Conservation (phyloP, 768 basidiomycete genomes). For the Boletus subcaerulescens region DNA sequence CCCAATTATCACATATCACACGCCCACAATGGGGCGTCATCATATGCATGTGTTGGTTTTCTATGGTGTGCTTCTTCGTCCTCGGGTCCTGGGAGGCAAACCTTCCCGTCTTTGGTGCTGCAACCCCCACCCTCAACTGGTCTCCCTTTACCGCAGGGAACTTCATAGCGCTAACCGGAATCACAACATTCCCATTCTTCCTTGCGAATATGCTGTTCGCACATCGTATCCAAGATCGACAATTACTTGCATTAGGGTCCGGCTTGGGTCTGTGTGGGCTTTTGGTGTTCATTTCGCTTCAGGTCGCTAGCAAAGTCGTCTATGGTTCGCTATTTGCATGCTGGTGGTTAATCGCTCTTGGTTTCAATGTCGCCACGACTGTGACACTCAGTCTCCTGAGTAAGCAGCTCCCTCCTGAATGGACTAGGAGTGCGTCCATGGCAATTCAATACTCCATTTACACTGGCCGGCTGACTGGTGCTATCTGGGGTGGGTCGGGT, state of each 20-base stretch:
- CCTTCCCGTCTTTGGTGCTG: conserved; percentile 57
- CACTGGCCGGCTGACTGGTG: conserved; percentile 60
- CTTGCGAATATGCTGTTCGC: conserved; percentile 57
- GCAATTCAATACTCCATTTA: conserved; percentile 71
- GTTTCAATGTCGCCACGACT: conserved; percentile 72
- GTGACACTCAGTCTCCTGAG: conserved; percentile 64
- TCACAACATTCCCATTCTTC: conserved; percentile 63
- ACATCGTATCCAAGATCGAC: conserved; percentile 57
- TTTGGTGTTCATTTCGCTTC: conserved; percentile 46
- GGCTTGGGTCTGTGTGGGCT: conserved; percentile 51
- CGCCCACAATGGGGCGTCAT: conserved; percentile 49
- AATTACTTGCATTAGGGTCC: conserved; percentile 52
- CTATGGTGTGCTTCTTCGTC: conserved; percentile 68
- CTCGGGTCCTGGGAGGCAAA: conserved; percentile 70
- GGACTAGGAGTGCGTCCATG: conserved; percentile 55
- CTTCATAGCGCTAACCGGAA: conserved; percentile 66
- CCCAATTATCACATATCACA: conserved; percentile 18
- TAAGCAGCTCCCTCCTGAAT: conserved; percentile 63
- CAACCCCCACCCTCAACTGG: conserved; percentile 44
- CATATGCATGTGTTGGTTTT: conserved; percentile 66
- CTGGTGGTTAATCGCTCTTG: conserved; percentile 56
- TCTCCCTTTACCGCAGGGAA: conserved; percentile 64
- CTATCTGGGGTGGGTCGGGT: conserved; percentile 67
- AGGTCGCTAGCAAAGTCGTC: conserved; percentile 38
- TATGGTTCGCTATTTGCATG: conserved; percentile 46